Base-by-base conservation (phyloP, 2,329 filamentous ascomycete genomes). In the Pestalotiopsis sp. region DNA sequence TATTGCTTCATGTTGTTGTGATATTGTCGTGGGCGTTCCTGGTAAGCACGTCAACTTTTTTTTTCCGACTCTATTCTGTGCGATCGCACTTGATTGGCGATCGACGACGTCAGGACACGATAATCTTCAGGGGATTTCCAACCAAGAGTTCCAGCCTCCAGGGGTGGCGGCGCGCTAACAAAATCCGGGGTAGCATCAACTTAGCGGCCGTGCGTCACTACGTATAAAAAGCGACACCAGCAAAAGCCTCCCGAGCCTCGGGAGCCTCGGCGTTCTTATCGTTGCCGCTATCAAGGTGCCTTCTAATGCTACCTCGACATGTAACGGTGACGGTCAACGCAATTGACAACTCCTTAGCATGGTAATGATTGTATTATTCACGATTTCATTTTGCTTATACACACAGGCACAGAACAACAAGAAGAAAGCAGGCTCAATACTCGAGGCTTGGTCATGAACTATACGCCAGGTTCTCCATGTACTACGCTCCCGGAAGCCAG, bases 101-200 rank as follows among this genome's bases (percentile, higher is more conserved):
- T 69, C 65, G 62, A 67, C 68, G 60, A 69, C 61, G 68, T 69
- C 68, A 69, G 64, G 23, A 36, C 59, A 36, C 59, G 59, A 36
- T 14, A 39, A 62, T 62, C 27, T 23, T 62, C 36, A 23, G 59
- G 59, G 59, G 27, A 20, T 36, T 36, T 59, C 14, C 57, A 11
- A 36, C 12, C 27, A 36, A 13, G 23, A 13, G n/a, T 23, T 11
- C 45, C 45, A 52, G 23, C 57, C 57, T 11, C 45, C 45, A 52
- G 45, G 45, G 31, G 59, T 27, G 59, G 59, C 27, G 62, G 38
- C 38, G 41, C 41, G 39, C 62, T 64, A 64, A 14, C 23, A 27
- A 49, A 64, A 64, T 62, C 59, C 36, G 59, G 59, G 59, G 59
- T 41, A 62, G 59, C 45, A 52, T 23, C 17, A 62, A 36, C 36